Evolutionary conservation across 75 land plant genomes (phyloP).

Genomic region (Adiantum capillusveneris): DNA sequence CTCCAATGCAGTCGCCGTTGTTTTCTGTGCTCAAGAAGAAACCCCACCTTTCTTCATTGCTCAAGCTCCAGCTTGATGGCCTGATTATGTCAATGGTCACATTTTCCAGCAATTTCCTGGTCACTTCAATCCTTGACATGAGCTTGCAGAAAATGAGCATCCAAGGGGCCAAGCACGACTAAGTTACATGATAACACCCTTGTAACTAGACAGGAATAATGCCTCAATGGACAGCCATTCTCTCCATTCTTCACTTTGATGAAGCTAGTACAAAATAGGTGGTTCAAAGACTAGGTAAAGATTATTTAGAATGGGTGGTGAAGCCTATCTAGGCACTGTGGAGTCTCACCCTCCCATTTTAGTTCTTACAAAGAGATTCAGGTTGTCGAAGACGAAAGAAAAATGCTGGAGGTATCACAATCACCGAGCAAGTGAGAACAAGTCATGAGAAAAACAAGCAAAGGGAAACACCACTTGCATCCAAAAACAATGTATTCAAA

Average conservation of each 20-base stretch:
- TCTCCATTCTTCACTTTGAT: neutral
- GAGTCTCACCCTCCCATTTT: constrained; percentile 36
- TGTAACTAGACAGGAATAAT: constrained; percentile 19
- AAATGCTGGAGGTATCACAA: no score
- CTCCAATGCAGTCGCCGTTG: constrained; percentile 65
- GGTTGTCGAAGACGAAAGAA: constrained; percentile 24
- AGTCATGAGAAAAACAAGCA: no score
- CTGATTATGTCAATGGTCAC: constrained; percentile 38
- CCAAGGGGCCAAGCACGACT: constrained; percentile 99
- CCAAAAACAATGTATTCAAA: no score
- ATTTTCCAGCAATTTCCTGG: constrained; percentile 24
- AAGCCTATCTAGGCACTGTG: constrained; percentile 36
- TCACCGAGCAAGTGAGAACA: no score
- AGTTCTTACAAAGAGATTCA: constrained; percentile 36
- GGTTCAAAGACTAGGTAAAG: constrained; percentile 23
- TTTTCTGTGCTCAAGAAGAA: constrained; percentile 78
- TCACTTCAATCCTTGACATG: constrained; percentile 52
- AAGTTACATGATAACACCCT: constrained; percentile 42
- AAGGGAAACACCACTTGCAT: no score
- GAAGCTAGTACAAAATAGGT: constrained; percentile 14
- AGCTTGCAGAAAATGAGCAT: constrained; percentile 57
- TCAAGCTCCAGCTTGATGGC: constrained; percentile 45
- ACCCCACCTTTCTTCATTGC: constrained; percentile 47
- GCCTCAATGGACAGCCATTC: neutral
- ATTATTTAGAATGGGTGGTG: constrained; percentile 31